A percentile compares a stretch with the other conserved stretches of the same genome.
These are phyloP conservation scores for Kockovaella imperatae DNA, from an alignment of 768 basidiomycete genomes.

Conservation along the genomic window DNA sequence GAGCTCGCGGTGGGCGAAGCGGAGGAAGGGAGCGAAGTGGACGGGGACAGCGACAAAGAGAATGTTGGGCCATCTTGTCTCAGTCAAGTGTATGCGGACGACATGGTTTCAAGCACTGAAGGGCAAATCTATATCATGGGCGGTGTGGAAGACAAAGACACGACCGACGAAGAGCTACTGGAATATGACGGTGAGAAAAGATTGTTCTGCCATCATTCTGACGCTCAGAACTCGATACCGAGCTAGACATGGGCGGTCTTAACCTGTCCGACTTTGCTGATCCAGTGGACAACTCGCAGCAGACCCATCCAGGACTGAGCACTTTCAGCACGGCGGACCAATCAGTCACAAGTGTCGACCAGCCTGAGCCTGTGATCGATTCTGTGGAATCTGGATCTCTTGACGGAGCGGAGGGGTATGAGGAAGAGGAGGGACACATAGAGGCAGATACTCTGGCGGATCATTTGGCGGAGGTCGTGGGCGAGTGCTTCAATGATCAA, in stretches of 20 bases:
- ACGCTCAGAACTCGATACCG: conserved; percentile 1
- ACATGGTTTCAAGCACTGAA: background rate
- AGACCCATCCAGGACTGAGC: no score
- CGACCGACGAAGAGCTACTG: conserved; percentile 1
- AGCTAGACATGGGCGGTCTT: conserved; percentile 33
- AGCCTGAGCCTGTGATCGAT: no score
- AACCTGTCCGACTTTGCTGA: conserved; percentile 29
- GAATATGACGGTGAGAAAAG: conserved; percentile 1
- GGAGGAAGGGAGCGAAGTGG: conserved; percentile 4
- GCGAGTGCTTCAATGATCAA: no score
- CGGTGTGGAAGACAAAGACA: background rate
- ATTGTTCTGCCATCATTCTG: conserved; percentile 2
- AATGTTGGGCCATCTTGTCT: conserved; percentile 14
- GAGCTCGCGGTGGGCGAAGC: conserved; percentile 2
- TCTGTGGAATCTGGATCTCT: no score
- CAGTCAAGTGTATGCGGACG: background rate
- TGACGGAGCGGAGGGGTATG: no score
- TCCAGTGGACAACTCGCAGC: no score
- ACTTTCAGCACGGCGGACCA: no score
- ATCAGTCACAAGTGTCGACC: no score
- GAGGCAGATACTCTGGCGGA: no score
- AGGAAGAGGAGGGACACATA: no score
- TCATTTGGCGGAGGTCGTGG: no score
- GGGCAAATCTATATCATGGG: background rate
- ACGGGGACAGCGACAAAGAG: conserved; percentile 31